Evolutionary conservation across 495 filamentous ascomycete genomes (phyloP).

Genomic region (Daldinia childiae): DNA sequence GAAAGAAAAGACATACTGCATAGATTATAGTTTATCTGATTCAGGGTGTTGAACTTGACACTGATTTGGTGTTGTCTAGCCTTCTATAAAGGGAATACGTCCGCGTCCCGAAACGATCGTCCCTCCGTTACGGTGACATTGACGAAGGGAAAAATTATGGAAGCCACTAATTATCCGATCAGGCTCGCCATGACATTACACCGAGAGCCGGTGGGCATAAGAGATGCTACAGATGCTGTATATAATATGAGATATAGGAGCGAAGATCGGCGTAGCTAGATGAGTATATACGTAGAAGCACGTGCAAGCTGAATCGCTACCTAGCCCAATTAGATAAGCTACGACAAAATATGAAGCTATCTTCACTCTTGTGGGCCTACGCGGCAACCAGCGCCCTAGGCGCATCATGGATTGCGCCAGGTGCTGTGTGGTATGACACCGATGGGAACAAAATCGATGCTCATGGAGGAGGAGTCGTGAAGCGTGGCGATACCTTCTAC

Average conservation of each 20-base stretch:
- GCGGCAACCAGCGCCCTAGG: slow-evolving; percentile 31
- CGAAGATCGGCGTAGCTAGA: slow-evolving; percentile 29
- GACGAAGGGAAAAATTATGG: slow-evolving; percentile 22
- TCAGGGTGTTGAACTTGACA: neutral
- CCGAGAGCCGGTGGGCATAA: slow-evolving; percentile 31
- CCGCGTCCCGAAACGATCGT: slow-evolving; percentile 22
- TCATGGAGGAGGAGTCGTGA: slow-evolving; percentile 53
- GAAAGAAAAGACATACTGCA: neutral
- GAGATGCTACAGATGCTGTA: slow-evolving; percentile 20
- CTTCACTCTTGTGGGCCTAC: slow-evolving; percentile 32
- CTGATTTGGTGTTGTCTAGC: slow-evolving; percentile 18
- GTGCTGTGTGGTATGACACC: slow-evolving; percentile 53
- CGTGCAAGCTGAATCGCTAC: slow-evolving; percentile 1
- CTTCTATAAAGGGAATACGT: slow-evolving; percentile 34
- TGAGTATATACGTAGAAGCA: neutral
- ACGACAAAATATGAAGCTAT: slow-evolving; percentile 35
- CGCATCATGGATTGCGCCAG: slow-evolving; percentile 49
- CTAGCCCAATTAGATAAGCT: slow-evolving; percentile 14
- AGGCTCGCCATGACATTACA: slow-evolving; percentile 33
- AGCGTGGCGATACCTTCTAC: slow-evolving; percentile 48
- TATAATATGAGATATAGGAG: slow-evolving; percentile 31
- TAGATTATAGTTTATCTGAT: slow-evolving; percentile 1
- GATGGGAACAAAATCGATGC: slow-evolving; percentile 54
- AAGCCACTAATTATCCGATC: slow-evolving; percentile 32
- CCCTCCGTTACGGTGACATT: slow-evolving; percentile 32